These are phyloP conservation scores for Chlorella sp. DNA, from an alignment of 139 green algal genomes.

Conservation along the genomic window DNA sequence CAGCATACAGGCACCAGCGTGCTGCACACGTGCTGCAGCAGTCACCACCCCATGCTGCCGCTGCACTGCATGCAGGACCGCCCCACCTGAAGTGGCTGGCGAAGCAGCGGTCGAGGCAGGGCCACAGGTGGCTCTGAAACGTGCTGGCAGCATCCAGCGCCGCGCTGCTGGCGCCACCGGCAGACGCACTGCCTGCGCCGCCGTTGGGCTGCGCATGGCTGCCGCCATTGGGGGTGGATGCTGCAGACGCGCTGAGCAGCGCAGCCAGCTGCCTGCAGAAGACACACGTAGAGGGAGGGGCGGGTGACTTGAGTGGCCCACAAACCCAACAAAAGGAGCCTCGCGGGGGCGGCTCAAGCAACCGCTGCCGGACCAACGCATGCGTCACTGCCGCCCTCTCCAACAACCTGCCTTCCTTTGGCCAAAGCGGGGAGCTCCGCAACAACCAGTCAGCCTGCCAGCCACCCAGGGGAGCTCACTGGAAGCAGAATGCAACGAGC, in stretches of 20 bases:
- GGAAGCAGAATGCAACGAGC: slow-evolving; percentile 43
- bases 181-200: neutral
- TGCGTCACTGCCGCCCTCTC: no score
- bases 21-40: neutral
- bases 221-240: neutral
- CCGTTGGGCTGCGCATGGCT: neutral
- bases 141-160: no score
- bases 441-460: neutral
- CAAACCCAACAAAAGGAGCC: neutral
- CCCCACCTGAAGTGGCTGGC: slow-evolving; percentile 23
- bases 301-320: neutral
- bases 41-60: neutral
- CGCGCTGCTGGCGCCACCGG: neutral
- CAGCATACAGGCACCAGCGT: neutral
- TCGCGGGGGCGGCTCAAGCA: no score
- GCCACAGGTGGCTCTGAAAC: neutral
- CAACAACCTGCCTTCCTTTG: no score
- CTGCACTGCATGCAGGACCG: neutral
- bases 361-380: no score
- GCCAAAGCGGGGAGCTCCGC: no score
- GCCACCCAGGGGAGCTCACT: neutral
- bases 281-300: no score
- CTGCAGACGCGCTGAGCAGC: neutral
- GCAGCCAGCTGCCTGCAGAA: slow-evolving; percentile 20
- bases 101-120: slow-evolving; percentile 29